Percentiles rank a stretch among this genome's conserved stretches.
phyloP scores from a whole-genome alignment of 2,329 filamentous ascomycete species.

The Lachnellula cervina region DNA sequence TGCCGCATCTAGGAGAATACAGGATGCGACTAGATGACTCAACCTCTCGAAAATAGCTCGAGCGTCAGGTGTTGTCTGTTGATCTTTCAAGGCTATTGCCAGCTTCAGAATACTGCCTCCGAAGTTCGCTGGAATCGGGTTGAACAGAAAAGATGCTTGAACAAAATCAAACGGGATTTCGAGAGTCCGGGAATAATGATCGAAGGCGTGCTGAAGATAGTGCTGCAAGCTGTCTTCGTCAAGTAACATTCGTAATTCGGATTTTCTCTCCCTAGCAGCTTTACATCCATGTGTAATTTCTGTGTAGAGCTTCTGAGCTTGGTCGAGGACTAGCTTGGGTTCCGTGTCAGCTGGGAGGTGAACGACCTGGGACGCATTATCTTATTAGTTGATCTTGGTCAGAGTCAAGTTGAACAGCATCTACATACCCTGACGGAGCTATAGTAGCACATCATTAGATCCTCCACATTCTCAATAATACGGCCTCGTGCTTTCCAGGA shows the following conservation, averaged over 20 bases:
- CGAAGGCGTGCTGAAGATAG: conserved; percentile 9
- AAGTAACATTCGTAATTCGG: conserved; percentile 1
- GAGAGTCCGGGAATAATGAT: conserved; percentile 1
- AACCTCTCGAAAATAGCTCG: conserved; percentile 4
- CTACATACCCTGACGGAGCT: neutral
- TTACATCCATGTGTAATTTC: neutral
- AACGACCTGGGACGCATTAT: neutral
- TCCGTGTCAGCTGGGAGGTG: neutral
- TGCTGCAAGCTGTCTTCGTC: neutral
- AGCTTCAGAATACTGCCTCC: conserved; percentile 12
- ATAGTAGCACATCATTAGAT: conserved; percentile 7
- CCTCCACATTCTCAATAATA: neutral
- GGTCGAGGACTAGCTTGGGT: neutral
- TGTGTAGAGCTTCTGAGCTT: conserved; percentile 3
- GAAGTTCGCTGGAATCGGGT: conserved; percentile 9
- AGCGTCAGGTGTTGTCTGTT: neutral
- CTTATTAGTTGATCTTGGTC: neutral
- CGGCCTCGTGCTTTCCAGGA: conserved; percentile 1
- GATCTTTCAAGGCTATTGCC: conserved; percentile 1
- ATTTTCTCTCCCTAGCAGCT: neutral
- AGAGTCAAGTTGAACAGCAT: neutral
- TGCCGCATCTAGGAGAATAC: conserved; percentile 9
- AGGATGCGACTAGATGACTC: conserved; percentile 8
- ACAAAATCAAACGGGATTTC: conserved; percentile 11
- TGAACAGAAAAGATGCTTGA: conserved; percentile 4